Base-by-base conservation (phyloP, 345 rosid species). In the Zanthoxylum bungeanum region DNA sequence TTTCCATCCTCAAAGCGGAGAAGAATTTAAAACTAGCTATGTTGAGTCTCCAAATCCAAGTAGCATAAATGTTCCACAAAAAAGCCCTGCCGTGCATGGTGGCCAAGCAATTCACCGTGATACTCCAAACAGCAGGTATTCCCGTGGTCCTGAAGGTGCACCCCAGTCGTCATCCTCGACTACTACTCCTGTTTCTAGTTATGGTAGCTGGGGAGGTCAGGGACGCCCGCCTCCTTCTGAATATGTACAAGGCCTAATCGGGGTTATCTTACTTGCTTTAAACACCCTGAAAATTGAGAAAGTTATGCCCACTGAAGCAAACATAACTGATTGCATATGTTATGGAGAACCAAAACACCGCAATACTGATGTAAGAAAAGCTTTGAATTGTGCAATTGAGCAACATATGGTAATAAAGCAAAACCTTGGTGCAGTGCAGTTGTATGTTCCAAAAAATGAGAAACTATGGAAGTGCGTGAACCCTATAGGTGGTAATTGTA, bases 391-490 rank as follows among this genome's bases (percentile, higher is more conserved):
- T 78, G 94, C 98, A 47, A 37, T 81, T 25, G 85, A 87, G 78
- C 93, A 90, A 25, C 81, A 80, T 61, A 89, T 87, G 97, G 79
- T 91, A 60, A 70, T 66, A 71, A 81, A 84, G 75, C 82, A 70
- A 64, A 79, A 66, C 46, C 19, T 90, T 66, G 96, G 96, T 68
- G 70, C 77, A 9, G 12, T 86, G 71, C 86, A 84, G 77, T 80
- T 93, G 67, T 93, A 86, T 74, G 81, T 91, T 74, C 86, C 88
- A 51, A 87, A 81, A 76, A 77, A 85, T 60, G 90, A 90, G 75
- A 80, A 73, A 75, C 61, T 91, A 40, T 93, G 98, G 98, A 88
- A 66, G 58, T 93, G 97, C 72, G 82, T 86, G 73, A 93, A 93
- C 77, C n/a, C 85, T 64, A 76, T 86, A 90, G n/a, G n/a, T 47